Evolutionary conservation across 768 basidiomycete species (phyloP), one percentile per base, ranked within the genome.

Genomic region (Leccinum barrowsii): DNA sequence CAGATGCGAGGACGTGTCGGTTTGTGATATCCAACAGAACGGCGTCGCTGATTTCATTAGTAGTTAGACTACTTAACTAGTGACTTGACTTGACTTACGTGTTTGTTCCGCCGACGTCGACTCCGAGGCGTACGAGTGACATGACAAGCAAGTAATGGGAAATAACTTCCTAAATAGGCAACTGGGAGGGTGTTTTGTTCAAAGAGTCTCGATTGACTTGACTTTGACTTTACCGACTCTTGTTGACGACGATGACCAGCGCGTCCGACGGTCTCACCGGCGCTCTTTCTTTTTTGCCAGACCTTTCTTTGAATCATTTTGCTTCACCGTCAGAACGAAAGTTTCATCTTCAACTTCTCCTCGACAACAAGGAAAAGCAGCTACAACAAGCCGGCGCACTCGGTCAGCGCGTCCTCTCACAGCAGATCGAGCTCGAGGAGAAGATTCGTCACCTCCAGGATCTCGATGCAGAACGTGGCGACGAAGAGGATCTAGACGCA

Each of bases 371-470:
- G 80, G 91, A 94, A 74, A 85, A 86, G 69, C 94, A 98, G 73
- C 87, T 98, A 34, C 87, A 92, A 62, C 89, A 92, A 63, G 92
- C 93, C 5, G 94, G 92, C 37, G 89, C 87, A 56, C 85, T 98
- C 70, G 95, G 96, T 53, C 94, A 97, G 75, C 89, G 92, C 72
- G 85, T 98, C 66, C 86, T 98, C 60, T 83, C 85, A 19, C 96
- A 98, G 78, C 93, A 93, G 75, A 87, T 92, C 76, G 92, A 96
- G 70, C 84, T 98, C 61, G 92, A 97, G 74, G 87, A 89, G 69
- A 84, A 92, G 53, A 92, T 98, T 59, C 80, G 84, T 47, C 88
- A 89, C 68, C 79, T 96, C 54, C 88, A 92, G 65, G 88, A 89
- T 35, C 70, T 83, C 15, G 87, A 86, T 54, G 80, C 75, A 19